These are phyloP conservation scores for Lactifluus volemus DNA, from an alignment of 768 basidiomycete genomes.

Conservation along the genomic window DNA sequence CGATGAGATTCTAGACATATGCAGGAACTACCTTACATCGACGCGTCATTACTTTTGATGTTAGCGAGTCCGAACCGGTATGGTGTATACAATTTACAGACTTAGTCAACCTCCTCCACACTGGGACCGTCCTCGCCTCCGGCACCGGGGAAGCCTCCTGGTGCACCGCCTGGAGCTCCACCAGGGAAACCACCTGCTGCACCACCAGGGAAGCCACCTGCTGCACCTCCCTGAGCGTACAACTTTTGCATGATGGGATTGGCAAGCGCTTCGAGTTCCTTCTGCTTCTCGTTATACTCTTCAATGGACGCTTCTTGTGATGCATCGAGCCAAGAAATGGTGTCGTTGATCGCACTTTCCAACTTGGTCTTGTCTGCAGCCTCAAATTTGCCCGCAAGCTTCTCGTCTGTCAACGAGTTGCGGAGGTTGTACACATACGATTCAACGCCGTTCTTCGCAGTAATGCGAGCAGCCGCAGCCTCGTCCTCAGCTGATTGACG, in stretches of 20 bases:
- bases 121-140: slow-evolving; percentile 72
- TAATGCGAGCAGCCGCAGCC: slow-evolving; percentile 73
- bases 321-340: slow-evolving; percentile 77
- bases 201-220: slow-evolving; percentile 39
- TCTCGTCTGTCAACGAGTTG: slow-evolving; percentile 78
- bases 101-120: slow-evolving; percentile 85
- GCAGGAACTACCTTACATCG: slow-evolving; percentile 15
- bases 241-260: slow-evolving; percentile 69
- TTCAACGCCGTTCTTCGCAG: slow-evolving; percentile 87
- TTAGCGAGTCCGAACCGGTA: slow-evolving; percentile 18
- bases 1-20: slow-evolving; percentile 16
- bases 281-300: slow-evolving; percentile 88
- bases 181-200: slow-evolving; percentile 42
- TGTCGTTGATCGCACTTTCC: slow-evolving; percentile 69
- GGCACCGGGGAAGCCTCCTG: slow-evolving; percentile 49
- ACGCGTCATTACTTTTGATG: slow-evolving; percentile 18
- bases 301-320: slow-evolving; percentile 90
- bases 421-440: slow-evolving; percentile 94
- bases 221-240: slow-evolving; percentile 50
- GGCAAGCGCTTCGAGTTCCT: slow-evolving; percentile 82
- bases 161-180: slow-evolving; percentile 45
- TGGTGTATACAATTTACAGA: slow-evolving; percentile 15
- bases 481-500: slow-evolving; percentile 63
- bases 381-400: slow-evolving; percentile 84
- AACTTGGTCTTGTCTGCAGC: slow-evolving; percentile 79